Base-by-base conservation (phyloP, 2,329 filamentous ascomycete genomes). In the Epicoccum nigrum region DNA sequence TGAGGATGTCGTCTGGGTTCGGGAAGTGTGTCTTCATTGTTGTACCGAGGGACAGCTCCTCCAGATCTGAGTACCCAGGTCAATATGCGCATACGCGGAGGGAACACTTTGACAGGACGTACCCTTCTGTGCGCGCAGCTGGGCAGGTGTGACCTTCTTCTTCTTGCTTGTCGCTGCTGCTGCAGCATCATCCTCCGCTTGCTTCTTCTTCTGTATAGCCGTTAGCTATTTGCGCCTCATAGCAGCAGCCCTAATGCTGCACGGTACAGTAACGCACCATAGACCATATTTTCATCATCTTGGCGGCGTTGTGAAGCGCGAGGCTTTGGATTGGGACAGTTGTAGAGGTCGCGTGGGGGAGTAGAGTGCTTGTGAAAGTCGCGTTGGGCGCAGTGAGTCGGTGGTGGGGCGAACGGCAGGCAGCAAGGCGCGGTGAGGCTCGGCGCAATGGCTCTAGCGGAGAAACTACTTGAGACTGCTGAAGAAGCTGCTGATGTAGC, bases 261-360 rank as follows among this genome's bases (percentile, higher is more conserved):
- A 33, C n/a, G 17, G 12, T 11, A 13, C 7, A 9, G 7, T 32
- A 27, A 68, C 82, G 43, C 81, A 95, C 92, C 93, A 97, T 96
- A 68, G 92, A 96, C 94, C 93, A 97, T 81, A 97, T 97, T 81
- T 97, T 97, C 82, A 97, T 83, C 94, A 97, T 97, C 71, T 80
- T 92, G 74, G 54, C 66, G 63, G 64, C 67, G 53, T 60, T 64
- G 52, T 63, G 43, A 53, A 49, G 19, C 31, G 30, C 35, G n/a
- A 28, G 19, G 31, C 35, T 43, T 49, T 37, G 38, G 43, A 30
- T 16, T 51, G 56, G 38, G 33, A 39, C 17, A 30, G 20, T 39
- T 27, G 13, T 40, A 21, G 12, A 41, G 45, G 58, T 56, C 58
- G 63, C 59, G 65, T 64, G 58, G 20, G 48, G 32, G 41, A 41